Percentiles rank a stretch among this genome's conserved stretches.
Conservation (phyloP, 2,329 filamentous ascomycete genomes). For the Trichocomaceae sp. region DNA sequence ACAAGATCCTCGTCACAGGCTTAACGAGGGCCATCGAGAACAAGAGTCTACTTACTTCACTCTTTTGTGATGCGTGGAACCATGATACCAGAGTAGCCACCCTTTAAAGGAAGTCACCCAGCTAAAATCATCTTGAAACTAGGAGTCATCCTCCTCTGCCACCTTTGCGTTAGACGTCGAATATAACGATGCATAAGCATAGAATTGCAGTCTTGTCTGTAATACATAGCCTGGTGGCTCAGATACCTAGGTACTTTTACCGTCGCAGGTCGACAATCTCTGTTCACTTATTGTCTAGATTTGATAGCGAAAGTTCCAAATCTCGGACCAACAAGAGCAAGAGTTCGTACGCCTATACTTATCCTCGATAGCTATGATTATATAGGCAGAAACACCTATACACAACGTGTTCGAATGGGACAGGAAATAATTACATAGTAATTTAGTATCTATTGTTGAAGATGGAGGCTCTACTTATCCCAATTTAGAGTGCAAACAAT, state of each 20-base stretch:
- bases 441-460: neutral
- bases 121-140: no score
- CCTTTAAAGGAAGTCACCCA: no score
- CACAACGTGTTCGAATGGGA: neutral
- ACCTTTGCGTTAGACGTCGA: no score
- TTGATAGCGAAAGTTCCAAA: neutral
- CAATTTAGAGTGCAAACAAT: no score
- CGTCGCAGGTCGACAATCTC: no score
- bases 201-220: no score
- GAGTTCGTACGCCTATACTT: neutral
- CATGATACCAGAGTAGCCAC: neutral
- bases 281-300: neutral
- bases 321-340: neutral
- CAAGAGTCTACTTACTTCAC: neutral
- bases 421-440: neutral
- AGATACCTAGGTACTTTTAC: neutral
- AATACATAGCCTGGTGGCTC: no score
- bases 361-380: neutral
- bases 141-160: no score
- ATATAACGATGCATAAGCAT: no score
- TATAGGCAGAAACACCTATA: neutral
- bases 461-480: no score
- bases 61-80: neutral
- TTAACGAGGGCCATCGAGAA: neutral
- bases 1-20: neutral